These are phyloP conservation scores for Bertia moriformis DNA, from an alignment of 2,329 filamentous ascomycete species.

Conservation along the genomic window DNA sequence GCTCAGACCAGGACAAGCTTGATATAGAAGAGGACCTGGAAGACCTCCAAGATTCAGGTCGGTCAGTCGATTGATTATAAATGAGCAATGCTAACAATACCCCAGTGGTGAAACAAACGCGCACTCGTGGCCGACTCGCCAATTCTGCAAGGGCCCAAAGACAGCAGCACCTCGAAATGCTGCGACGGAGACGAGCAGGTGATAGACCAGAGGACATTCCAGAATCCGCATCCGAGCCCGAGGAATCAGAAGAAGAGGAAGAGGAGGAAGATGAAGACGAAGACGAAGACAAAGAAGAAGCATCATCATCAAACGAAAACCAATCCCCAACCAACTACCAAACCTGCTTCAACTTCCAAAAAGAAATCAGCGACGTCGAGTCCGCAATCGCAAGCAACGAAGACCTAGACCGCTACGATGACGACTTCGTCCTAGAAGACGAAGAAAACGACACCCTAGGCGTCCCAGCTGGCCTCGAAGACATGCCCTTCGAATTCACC, in stretches of 20 bases:
- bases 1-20: background rate
- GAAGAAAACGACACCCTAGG: background rate
- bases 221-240: background rate
- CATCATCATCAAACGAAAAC: too few relatives aligned
- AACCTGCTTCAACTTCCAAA: background rate
- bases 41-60: background rate
- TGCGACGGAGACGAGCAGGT: background rate
- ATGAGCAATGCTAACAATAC: background rate
- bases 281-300: too few relatives aligned
- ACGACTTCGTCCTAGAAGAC: slow-evolving; percentile 1
- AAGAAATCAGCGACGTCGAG: background rate
- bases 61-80: background rate
- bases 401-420: background rate
- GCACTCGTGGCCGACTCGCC: background rate
- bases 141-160: background rate
- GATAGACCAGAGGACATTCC: background rate
- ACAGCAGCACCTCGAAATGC: background rate
- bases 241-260: background rate
- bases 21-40: background rate
- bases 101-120: background rate
- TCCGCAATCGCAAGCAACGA: background rate
- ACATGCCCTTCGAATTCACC: background rate
- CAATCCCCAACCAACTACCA: too few relatives aligned
- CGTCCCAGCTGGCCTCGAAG: background rate
- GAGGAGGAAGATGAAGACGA: background rate